Evolutionary conservation across 306 rosid species (phyloP).

Genomic region (Citrullus mucosospermus): DNA sequence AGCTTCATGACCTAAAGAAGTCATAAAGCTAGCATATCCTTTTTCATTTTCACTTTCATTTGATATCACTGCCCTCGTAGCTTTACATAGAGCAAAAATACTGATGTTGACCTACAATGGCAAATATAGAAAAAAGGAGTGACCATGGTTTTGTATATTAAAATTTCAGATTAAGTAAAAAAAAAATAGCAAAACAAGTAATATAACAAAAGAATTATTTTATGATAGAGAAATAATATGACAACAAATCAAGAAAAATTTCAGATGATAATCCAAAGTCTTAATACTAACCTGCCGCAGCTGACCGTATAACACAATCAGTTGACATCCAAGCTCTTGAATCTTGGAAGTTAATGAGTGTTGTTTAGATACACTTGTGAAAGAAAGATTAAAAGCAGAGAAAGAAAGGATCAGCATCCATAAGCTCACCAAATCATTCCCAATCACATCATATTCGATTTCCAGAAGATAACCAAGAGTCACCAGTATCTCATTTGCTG

Average conservation of each 20-base stretch:
- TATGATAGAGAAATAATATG: background rate
- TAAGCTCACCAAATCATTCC: constrained; percentile 48
- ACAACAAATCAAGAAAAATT: background rate
- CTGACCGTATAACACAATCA: constrained; percentile 60
- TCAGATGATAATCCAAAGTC: constrained; percentile 8
- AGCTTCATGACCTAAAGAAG: constrained; percentile 29
- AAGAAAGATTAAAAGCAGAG: constrained; percentile 35
- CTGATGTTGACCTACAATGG: constrained; percentile 60
- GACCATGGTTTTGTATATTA: background rate
- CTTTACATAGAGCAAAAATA: constrained; percentile 64
- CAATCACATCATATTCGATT: constrained; percentile 72
- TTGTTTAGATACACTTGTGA: constrained; percentile 17
- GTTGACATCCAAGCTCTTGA: constrained; percentile 49
- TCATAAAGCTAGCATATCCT: constrained; percentile 28
- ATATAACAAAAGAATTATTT: background rate
- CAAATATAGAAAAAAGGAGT: constrained; percentile 4
- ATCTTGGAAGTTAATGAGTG: constrained; percentile 31
- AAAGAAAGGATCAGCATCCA: constrained; percentile 56
- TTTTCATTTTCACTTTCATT: constrained; percentile 22
- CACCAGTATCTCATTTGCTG: constrained; percentile 42
- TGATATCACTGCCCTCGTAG: constrained; percentile 38
- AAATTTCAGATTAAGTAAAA: background rate
- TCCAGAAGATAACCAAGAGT: constrained; percentile 59
- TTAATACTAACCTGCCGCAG: constrained; percentile 74
- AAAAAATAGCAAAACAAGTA: background rate